Evolutionary conservation across 805 yeast genomes (phyloP).

Genomic region (Torulaspora maleeae): DNA sequence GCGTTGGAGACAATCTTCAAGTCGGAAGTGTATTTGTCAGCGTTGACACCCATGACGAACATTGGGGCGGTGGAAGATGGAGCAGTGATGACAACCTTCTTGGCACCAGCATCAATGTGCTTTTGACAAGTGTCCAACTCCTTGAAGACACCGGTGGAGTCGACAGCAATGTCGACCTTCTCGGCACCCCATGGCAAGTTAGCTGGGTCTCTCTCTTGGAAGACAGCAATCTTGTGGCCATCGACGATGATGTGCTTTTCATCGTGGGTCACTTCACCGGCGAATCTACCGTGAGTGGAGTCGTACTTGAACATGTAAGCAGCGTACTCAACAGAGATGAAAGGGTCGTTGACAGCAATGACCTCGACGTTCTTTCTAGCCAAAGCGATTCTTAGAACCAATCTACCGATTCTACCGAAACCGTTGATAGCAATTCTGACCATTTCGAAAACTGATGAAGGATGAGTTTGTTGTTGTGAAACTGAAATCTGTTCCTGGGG

Average conservation of each 20-base stretch:
- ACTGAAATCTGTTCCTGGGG: slow-evolving; percentile 13
- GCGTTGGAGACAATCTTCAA: slow-evolving; percentile 62
- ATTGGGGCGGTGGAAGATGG: slow-evolving; percentile 69
- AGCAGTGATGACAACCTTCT: slow-evolving; percentile 67
- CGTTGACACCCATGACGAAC: slow-evolving; percentile 70
- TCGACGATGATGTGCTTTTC: slow-evolving; percentile 50
- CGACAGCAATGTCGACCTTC: slow-evolving; percentile 60
- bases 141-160: slow-evolving; percentile 72
- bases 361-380: slow-evolving; percentile 49
- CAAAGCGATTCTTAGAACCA: slow-evolving; percentile 59
- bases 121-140: slow-evolving; percentile 59
- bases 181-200: slow-evolving; percentile 62
- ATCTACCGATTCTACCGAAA: slow-evolving; percentile 70
- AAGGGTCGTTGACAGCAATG: slow-evolving; percentile 67
- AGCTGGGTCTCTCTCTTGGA: slow-evolving; percentile 65
- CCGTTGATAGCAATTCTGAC: slow-evolving; percentile 61
- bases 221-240: slow-evolving; percentile 47
- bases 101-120: slow-evolving; percentile 70
- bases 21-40: slow-evolving; percentile 53
- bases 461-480: slow-evolving; percentile 6
- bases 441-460: slow-evolving; percentile 19
- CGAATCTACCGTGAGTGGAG: slow-evolving; percentile 63
- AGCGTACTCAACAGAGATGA: slow-evolving; percentile 63
- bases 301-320: slow-evolving; percentile 73
- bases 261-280: slow-evolving; percentile 53